Evolutionary conservation across 2,329 filamentous ascomycete species (phyloP), one percentile per base, ranked within the genome.

Genomic region (Gremmenia infestans): DNA sequence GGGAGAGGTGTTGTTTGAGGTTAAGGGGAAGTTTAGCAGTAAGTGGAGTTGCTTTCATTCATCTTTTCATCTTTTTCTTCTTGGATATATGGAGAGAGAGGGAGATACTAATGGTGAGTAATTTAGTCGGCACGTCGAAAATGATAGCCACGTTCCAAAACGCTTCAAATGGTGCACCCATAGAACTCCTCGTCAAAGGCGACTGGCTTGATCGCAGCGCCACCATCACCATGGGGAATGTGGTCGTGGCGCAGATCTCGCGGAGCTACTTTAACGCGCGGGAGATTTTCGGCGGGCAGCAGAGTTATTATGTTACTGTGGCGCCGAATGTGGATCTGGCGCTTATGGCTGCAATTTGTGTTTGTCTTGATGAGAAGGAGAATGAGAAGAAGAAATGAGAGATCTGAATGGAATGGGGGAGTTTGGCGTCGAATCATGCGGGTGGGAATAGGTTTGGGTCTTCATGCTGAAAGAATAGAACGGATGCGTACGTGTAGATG

Each of bases 311-410:
- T 1, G 76, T 89, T 5, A 76, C 76, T 0, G 77, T 89, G 5
- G 84, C 84, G 1, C 82, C 85, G 0, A 81, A 81, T 15, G 81
- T 87, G 6, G 86, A 90, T 65, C 77, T 87, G 70, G 79, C 82
- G 4, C 65, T 89, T 48, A 79, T 89, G 61, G 81, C 77, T 0
- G 86, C 85, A 11, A 73, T 89, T 65, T 88, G 84, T 66, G 83
- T 89, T 52, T 83, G 80, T 58, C 72, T 89, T 57, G 86, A 89
- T 60, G 85, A 88, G 76, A 80, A 79, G 73, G 80, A 85, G 55
- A 81, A 83, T 48, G 76, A 81, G 54, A 64, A 61, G 54, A 57
- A 63, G 53, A 19, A 19, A 19, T 63, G 58, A 42, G 19, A 5
- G 28, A 32, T 32, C 8, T 3, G 11, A 9, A 45, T 3, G 1